Conservation (phyloP, 2,329 filamentous ascomycete genomes). For the Peltaster fructicola region DNA sequence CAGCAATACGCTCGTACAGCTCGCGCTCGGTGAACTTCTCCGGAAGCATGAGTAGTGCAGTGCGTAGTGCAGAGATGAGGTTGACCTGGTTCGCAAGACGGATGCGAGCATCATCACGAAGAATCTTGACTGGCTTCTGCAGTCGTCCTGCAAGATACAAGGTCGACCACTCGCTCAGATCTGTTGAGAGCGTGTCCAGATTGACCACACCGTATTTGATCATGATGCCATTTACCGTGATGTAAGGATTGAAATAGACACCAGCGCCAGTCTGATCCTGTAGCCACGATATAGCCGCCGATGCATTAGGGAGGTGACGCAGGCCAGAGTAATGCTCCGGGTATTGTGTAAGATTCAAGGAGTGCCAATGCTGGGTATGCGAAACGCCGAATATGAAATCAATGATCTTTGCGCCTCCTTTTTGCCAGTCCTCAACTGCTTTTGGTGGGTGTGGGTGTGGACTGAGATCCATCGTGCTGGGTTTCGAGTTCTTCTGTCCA, state of each 20-base stretch:
- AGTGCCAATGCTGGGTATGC: slow-evolving; percentile 93
- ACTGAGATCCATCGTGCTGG: slow-evolving; percentile 33
- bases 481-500: slow-evolving; percentile 41
- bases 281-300: slow-evolving; percentile 64
- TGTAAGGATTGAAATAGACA: slow-evolving; percentile 93
- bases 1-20: slow-evolving; percentile 78
- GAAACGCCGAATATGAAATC: slow-evolving; percentile 96
- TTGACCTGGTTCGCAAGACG: slow-evolving; percentile 93
- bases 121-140: slow-evolving; percentile 95
- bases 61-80: slow-evolving; percentile 75
- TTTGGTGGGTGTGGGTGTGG: slow-evolving; percentile 69
- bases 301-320: slow-evolving; percentile 52
- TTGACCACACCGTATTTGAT: slow-evolving; percentile 98
- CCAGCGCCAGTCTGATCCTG: slow-evolving; percentile 83
- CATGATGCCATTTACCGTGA: slow-evolving; percentile 83
- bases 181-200: slow-evolving; percentile 69
- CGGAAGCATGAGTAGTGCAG: slow-evolving; percentile 72
- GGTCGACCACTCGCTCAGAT: slow-evolving; percentile 82
- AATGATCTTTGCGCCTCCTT: slow-evolving; percentile 85
- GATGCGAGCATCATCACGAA: slow-evolving; percentile 81
- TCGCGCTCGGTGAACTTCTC: slow-evolving; percentile 70
- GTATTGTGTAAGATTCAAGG: slow-evolving; percentile 74
- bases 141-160: slow-evolving; percentile 90
- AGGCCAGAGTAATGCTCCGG: slow-evolving; percentile 83
- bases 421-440: slow-evolving; percentile 69